A percentile compares a stretch with the other conserved stretches of the same genome.
phyloP scores from a whole-genome alignment of 1,139 yeast species.

The Saccharomyces hybrid region DNA sequence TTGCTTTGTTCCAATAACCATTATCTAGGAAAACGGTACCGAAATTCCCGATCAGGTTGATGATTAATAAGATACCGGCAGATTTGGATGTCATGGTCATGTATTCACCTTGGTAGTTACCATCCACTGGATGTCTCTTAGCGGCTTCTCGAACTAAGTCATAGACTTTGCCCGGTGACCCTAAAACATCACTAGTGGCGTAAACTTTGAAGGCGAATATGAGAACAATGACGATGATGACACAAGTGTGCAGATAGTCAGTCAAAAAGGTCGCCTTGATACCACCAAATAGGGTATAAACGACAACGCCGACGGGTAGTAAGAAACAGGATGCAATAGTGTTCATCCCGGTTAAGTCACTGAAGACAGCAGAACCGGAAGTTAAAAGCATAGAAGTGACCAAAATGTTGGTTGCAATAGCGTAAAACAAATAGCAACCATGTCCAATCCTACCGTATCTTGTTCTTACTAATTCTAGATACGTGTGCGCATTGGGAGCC shows the following conservation, averaged over 20 bases:
- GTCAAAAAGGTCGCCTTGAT: constrained; percentile 84
- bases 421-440: constrained; percentile 63
- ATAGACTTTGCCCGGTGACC: constrained; percentile 77
- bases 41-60: constrained; percentile 78
- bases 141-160: constrained; percentile 58
- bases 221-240: constrained; percentile 53
- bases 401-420: constrained; percentile 75
- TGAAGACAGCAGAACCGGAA: constrained; percentile 78
- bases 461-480: constrained; percentile 58
- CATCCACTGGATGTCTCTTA: constrained; percentile 51
- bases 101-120: too few relatives aligned
- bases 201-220: constrained; percentile 56
- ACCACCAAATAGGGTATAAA: constrained; percentile 83
- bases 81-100: constrained; percentile 69
- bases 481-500: constrained; percentile 74
- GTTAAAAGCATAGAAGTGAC: constrained; percentile 84
- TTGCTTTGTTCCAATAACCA: constrained; percentile 87
- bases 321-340: constrained; percentile 74
- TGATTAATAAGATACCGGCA: constrained; percentile 79
- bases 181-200: constrained; percentile 54
- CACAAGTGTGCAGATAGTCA: constrained; percentile 70
- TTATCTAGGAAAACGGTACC: constrained; percentile 86
- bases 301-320: constrained; percentile 73
- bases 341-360: constrained; percentile 74
- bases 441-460: constrained; percentile 68